Base-by-base conservation (phyloP, 208 protist genomes). In the Vickermania ingenoplastis region DNA sequence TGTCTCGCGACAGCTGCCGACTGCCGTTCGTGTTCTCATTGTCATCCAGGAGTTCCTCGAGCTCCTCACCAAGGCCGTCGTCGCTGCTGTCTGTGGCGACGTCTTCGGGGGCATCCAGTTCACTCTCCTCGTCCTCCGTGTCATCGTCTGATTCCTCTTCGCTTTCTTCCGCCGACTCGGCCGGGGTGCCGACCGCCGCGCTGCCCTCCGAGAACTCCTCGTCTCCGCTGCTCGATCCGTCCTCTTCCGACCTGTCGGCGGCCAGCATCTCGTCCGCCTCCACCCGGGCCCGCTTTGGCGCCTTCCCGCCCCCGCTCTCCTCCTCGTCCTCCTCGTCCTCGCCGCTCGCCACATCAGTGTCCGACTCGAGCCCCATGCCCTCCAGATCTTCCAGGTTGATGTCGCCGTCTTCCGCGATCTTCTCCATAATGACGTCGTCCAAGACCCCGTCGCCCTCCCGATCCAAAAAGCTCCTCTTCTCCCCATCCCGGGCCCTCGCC, bases 51-150 rank as follows among this genome's bases (percentile, higher is more conserved):
- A 45, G 36, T 17, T 45, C 36, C 36, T 45, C 17, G 11, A 45
- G 7, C 52, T 87, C 75, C 0, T 86, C 74, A 2, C 63, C 75
- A 69, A 86, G 73, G 49, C 77, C 78, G 62, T 86, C 69, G 14
- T 73, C 17, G 36, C 11, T 17, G 36, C 36, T 45, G n/a, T n/a
- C n/a, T n/a, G n/a, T n/a, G n/a, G n/a, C n/a, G n/a, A n/a, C n/a
- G n/a, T 65, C 70, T 41, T 84, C 78, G 31, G 73, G 59, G 26
- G 63, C 65, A 17, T 79, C 72, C 30, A 79, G 36, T 54, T 76
- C 65, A 22, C 73, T 26, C 27, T 72, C 70, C 13, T 67, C 76
- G 36, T 66, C 63, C n/a, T 65, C 56, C 45, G 59, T 69, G 28
- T n/a, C 23, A 7, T 7, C 7, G 11, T 25, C 50, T 13, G 5